A percentile compares a stretch with the other conserved stretches of the same genome.
These are phyloP conservation scores for Ceratocystis variospora DNA, from an alignment of 2,329 filamentous ascomycete species.

Conservation along the genomic window DNA sequence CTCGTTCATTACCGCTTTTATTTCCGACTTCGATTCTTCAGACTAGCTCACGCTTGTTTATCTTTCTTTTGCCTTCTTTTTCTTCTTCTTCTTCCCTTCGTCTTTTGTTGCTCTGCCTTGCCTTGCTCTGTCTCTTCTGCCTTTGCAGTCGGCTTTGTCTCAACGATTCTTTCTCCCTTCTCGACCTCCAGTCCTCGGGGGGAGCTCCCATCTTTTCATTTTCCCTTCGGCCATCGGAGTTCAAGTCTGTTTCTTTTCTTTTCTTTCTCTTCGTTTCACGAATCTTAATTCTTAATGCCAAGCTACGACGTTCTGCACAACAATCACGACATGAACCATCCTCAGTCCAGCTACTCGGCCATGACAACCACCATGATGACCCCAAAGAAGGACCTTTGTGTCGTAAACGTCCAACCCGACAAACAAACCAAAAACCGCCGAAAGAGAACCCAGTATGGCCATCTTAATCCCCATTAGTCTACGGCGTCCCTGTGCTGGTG, in stretches of 20 bases:
- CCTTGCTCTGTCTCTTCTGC: not conserved
- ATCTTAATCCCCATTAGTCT: not conserved
- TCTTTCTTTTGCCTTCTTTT: conserved; percentile 9
- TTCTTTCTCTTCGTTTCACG: conserved; percentile 6
- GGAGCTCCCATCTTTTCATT: not conserved
- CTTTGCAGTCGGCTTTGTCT: not conserved
- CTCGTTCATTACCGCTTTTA: conserved; percentile 13
- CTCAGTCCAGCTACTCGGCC: conserved; percentile 10
- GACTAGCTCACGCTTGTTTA: not conserved
- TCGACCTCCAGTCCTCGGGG: not conserved
- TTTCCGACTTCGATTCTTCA: conserved; percentile 14
- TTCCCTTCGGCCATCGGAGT: not conserved
- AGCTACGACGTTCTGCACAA: conserved; percentile 15
- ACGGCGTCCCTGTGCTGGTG: too few relatives aligned
- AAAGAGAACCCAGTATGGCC: conserved; percentile 20
- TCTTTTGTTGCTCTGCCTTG: not conserved
- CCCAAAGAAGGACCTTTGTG: conserved; percentile 18
- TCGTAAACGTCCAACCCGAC: conserved; percentile 20
- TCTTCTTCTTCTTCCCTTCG: conserved; percentile 7
- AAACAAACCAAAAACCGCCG: conserved; percentile 20
- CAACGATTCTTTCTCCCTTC: not conserved
- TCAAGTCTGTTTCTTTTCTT: conserved; percentile 5
- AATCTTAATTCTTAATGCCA: conserved; percentile 19
- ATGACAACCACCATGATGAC: conserved; percentile 13
- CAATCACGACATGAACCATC: conserved; percentile 14